phyloP scores from a whole-genome alignment of 2,329 filamentous ascomycete species.

The Calonectria crousiana region DNA sequence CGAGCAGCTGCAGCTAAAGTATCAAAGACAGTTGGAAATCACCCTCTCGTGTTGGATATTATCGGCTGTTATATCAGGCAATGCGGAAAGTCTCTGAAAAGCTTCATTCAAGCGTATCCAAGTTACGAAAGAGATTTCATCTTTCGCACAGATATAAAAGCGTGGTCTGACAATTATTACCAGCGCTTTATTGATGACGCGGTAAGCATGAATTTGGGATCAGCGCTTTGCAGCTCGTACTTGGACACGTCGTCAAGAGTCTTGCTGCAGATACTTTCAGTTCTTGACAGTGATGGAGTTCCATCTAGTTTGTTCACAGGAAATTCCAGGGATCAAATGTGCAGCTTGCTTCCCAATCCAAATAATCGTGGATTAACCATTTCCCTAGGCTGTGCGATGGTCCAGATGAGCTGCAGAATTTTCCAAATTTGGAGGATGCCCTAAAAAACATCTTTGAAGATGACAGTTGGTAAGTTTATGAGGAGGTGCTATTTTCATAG shows the following conservation, averaged over 20 bases:
- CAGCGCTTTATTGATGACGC: not conserved
- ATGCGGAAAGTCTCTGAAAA: not conserved
- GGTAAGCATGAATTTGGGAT: not conserved
- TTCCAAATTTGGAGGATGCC: not conserved
- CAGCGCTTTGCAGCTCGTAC: not conserved
- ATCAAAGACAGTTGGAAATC: not conserved
- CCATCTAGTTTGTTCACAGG: not conserved
- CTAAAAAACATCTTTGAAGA: not conserved
- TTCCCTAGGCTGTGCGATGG: not conserved
- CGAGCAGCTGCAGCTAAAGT: not conserved
- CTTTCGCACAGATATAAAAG: not conserved
- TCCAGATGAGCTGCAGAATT: not conserved
- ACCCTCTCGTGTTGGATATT: not conserved
- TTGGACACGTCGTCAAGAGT: not conserved
- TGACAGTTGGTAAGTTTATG: not conserved
- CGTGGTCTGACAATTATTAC: not conserved
- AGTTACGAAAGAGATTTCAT: not conserved
- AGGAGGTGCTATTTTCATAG: not conserved
- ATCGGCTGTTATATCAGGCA: not conserved
- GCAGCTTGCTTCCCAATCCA: not conserved
- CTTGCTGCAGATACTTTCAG: not conserved
- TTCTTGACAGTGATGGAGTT: not conserved
- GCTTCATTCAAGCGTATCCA: not conserved
- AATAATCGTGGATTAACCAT: not conserved
- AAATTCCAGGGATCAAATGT: slow-evolving; percentile 1